phyloP scores from a whole-genome alignment of 2,329 filamentous ascomycete genomes.

The Aureobasidium melanogenum region DNA sequence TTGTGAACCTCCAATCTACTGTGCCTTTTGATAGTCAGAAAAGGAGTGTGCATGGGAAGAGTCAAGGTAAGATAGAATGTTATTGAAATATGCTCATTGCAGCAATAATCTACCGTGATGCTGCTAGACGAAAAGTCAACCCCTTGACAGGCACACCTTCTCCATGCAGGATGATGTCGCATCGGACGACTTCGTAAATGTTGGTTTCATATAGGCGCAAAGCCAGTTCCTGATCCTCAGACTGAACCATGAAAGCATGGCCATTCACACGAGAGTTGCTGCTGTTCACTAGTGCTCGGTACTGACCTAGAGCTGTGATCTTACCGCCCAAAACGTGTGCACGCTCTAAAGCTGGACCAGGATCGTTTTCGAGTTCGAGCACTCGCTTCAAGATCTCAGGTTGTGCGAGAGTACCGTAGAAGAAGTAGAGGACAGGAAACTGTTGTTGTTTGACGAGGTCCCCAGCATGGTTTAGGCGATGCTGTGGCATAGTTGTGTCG shows the following conservation, averaged over 20 bases:
- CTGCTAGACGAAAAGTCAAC: background rate
- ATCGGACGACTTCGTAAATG: constrained; percentile 32
- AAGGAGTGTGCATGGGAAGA: too few relatives aligned
- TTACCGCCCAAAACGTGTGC: background rate
- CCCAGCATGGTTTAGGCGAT: background rate
- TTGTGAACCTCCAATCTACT: too few relatives aligned
- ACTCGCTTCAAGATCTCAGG: background rate
- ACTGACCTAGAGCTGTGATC: background rate
- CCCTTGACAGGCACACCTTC: background rate
- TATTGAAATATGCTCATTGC: too few relatives aligned
- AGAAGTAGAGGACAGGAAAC: background rate
- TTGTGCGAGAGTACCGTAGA: background rate
- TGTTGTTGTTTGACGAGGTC: background rate
- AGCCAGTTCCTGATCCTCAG: constrained; percentile 25
- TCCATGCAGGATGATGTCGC: constrained; percentile 20
- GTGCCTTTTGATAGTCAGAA: too few relatives aligned
- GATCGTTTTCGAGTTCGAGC: background rate
- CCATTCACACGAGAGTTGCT: background rate
- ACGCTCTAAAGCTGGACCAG: background rate
- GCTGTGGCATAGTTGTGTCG: background rate
- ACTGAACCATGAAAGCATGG: background rate
- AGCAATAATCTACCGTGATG: background rate
- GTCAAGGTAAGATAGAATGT: too few relatives aligned
- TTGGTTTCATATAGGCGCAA: constrained; percentile 30
- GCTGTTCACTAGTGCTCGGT: background rate